Evolutionary conservation across 2,329 filamentous ascomycete genomes (phyloP).

Genomic region (Harringtonia lauricola): DNA sequence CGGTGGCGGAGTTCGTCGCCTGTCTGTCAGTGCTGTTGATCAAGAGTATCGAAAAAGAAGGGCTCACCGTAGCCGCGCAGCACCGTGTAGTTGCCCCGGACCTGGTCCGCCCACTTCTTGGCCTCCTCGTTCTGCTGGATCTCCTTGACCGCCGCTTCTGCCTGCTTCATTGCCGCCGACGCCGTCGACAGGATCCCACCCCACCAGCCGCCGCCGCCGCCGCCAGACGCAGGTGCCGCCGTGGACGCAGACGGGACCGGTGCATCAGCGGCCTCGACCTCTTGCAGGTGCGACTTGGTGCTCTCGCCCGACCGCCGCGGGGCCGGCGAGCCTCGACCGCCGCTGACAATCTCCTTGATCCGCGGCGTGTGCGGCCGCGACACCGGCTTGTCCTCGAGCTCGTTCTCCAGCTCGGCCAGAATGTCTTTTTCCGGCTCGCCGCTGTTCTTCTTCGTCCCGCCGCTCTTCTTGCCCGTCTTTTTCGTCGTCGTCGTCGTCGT

Average conservation of each 20-base stretch:
- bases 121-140: conserved; percentile 95
- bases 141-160: conserved; percentile 85
- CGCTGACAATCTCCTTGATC: conserved; percentile 38
- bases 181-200: conserved; percentile 76
- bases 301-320: conserved; percentile 15
- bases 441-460: conserved; percentile 32
- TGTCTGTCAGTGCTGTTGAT: conserved; percentile 24
- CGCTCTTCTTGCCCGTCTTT: conserved; percentile 25
- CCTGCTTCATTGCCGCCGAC: conserved; percentile 78
- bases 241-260: conserved; percentile 17
- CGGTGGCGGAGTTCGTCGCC: conserved; percentile 79
- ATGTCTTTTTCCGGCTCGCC: conserved; percentile 54
- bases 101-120: conserved; percentile 90
- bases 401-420: conserved; percentile 74
- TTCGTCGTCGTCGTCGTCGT: conserved; percentile 22
- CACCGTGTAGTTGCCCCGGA: conserved; percentile 76
- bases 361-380: conserved; percentile 78
- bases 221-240: background rate
- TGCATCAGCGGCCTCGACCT: conserved; percentile 26
- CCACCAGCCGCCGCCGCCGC: conserved; percentile 70
- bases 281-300: conserved; percentile 19
- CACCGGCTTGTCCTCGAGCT: conserved; percentile 57
- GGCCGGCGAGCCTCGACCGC: conserved; percentile 32
- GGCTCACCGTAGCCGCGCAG: conserved; percentile 62
- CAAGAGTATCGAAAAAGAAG: background rate